Evolutionary conservation across 2,329 filamentous ascomycete species (phyloP).

Genomic region (Hymenoscyphus fructigenus): DNA sequence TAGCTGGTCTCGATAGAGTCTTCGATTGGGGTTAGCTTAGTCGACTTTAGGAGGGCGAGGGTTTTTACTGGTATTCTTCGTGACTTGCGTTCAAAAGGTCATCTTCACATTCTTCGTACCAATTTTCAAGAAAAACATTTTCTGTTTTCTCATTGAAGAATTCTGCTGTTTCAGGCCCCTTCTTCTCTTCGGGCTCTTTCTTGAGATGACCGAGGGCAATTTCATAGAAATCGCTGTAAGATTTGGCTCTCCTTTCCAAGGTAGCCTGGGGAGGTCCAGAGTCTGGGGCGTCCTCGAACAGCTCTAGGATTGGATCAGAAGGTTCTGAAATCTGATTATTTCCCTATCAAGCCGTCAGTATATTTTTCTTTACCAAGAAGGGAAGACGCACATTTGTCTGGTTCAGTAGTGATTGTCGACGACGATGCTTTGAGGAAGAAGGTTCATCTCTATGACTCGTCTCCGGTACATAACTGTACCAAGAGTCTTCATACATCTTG

Average conservation of each 20-base stretch:
- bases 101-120: slow-evolving; percentile 60
- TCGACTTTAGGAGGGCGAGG: neutral
- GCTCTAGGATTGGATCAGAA: slow-evolving; percentile 55
- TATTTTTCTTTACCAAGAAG: slow-evolving; percentile 27
- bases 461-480: slow-evolving; percentile 76
- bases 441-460: slow-evolving; percentile 50
- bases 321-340: slow-evolving; percentile 55
- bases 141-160: slow-evolving; percentile 40
- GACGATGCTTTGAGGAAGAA: slow-evolving; percentile 55
- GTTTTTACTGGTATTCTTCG: slow-evolving; percentile 73
- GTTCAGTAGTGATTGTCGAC: slow-evolving; percentile 68
- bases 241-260: slow-evolving; percentile 65
- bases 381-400: slow-evolving; percentile 57
- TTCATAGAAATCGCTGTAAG: slow-evolving; percentile 76
- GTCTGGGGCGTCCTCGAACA: slow-evolving; percentile 56
- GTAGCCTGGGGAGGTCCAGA: slow-evolving; percentile 66
- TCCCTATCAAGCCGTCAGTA: slow-evolving; percentile 41
- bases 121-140: slow-evolving; percentile 56
- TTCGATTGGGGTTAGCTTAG: slow-evolving; percentile 35
- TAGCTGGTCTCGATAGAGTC: slow-evolving; percentile 78
- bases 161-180: slow-evolving; percentile 23
- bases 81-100: slow-evolving; percentile 79
- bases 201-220: slow-evolving; percentile 57
- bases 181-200: slow-evolving; percentile 45
- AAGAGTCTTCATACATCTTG: slow-evolving; percentile 78